phyloP scores from a whole-genome alignment of 1,139 yeast species.

The Suhomyces bokatorum region DNA sequence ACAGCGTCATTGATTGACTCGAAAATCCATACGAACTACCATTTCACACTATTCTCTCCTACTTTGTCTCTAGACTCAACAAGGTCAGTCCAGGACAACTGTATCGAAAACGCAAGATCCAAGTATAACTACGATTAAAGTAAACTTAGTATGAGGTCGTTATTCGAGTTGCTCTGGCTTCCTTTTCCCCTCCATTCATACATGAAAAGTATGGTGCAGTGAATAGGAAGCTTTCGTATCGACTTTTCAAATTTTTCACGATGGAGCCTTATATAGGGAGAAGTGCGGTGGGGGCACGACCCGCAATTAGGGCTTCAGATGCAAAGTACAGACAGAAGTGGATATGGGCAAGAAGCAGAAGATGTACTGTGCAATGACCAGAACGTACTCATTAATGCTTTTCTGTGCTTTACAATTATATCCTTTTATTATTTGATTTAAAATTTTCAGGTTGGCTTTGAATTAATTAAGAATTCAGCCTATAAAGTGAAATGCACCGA shows the following conservation, averaged over 20 bases:
- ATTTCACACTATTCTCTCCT: no score
- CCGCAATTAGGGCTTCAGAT: conserved; percentile 1
- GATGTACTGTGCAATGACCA: no score
- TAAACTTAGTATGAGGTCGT: conserved; percentile 44
- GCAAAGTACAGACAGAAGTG: no score
- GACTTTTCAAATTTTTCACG: conserved; percentile 21
- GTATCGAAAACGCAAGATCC: conserved; percentile 43
- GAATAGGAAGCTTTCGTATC: conserved; percentile 63
- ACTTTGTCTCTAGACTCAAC: neutral
- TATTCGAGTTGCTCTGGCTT: conserved; percentile 35
- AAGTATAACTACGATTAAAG: conserved; percentile 25
- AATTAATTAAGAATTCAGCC: no score
- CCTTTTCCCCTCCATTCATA: conserved; percentile 54
- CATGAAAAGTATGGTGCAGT: conserved; percentile 54
- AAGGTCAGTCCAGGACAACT: conserved; percentile 9
- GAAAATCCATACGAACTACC: no score
- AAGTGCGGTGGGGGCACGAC: conserved; percentile 2
- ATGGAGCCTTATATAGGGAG: conserved; percentile 6
- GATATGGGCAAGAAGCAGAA: no score
- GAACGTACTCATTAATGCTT: no score
- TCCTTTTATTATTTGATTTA: no score
- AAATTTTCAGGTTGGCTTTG: no score
- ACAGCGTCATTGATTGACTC: no score
- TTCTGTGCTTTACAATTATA: no score
- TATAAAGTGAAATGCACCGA: no score